Evolutionary conservation across 768 basidiomycete genomes (phyloP), one percentile per base, ranked within the genome.

Genomic region (Mycena floridula): DNA sequence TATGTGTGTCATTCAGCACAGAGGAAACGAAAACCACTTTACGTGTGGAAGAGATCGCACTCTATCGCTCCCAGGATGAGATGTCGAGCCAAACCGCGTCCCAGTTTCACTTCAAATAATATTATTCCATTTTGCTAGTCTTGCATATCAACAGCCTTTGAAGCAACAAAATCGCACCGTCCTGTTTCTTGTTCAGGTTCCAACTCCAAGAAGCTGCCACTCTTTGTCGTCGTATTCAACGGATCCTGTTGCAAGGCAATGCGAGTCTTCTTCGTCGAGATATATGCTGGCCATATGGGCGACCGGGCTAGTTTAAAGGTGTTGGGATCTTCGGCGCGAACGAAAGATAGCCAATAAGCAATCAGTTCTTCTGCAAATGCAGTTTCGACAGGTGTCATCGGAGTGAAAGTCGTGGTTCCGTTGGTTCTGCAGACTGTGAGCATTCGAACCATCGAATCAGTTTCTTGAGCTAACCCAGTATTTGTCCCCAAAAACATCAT

Each of bases 271-370:
- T 42, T 50, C 2, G 9, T 20, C 2, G 52, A 40, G 2, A 51
- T 61, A 49, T 72, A 79, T 28, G 37, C 48, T 25, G 68, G 49
- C 80, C 82, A 82, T 15, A 42, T 50, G 0, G 79, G 80, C 1
- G 79, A 77, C 25, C 68, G 61, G 0, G 65, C 50, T 2, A 81
- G 67, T 54, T 76, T 80, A 61, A 68, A 65, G 5, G 70, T 70
- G 58, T 80, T 82, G 0, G 78, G 79, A 54, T 81, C 59, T 2
- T 69, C 69, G 1, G 72, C 55, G 32, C 79, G 76, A 18, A 82
- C 79, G 49, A 83, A 82, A 2, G 79, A 83, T 5, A 82, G 59
- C 78, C 80, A 81, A 56, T 82, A 81, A 6, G 76, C 79, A 35
- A 79, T 79, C 24, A 80, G 62, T 56, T 83, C 83, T 26, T 68